These are phyloP conservation scores for Fusarium sp. DNA, from an alignment of 2,329 filamentous ascomycete genomes.

Conservation along the genomic window DNA sequence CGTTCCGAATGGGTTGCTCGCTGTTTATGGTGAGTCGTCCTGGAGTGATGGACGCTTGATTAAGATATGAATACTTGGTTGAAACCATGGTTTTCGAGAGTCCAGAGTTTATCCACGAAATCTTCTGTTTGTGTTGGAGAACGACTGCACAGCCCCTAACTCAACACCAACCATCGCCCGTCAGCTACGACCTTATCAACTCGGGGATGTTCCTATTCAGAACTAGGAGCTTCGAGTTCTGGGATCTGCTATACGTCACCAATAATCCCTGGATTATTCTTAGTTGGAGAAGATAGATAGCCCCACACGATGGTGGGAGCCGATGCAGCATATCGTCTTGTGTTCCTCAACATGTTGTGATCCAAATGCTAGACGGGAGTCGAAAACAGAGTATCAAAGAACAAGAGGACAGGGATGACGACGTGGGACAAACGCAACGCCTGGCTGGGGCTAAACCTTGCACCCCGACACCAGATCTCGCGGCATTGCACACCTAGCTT, in stretches of 20 bases:
- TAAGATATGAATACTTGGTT: background rate
- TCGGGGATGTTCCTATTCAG: slow-evolving; percentile 4
- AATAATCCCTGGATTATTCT: slow-evolving; percentile 29
- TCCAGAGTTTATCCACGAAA: background rate
- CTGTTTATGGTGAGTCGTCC: background rate
- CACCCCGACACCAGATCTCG: slow-evolving; percentile 48
- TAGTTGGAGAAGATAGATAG: slow-evolving; percentile 8
- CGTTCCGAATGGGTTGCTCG: background rate
- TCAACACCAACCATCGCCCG: slow-evolving; percentile 5
- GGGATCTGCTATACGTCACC: slow-evolving; percentile 27
- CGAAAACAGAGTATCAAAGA: slow-evolving; percentile 24
- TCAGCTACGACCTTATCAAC: slow-evolving; percentile 2
- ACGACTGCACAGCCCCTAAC: slow-evolving; percentile 1
- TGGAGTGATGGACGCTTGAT: background rate
- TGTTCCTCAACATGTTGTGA: slow-evolving; percentile 37
- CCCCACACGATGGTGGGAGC: slow-evolving; percentile 40
- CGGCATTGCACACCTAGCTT: slow-evolving; percentile 47
- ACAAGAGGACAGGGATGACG: slow-evolving; percentile 26
- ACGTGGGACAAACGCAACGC: slow-evolving; percentile 34
- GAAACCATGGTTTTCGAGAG: background rate
- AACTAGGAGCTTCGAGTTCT: slow-evolving; percentile 22
- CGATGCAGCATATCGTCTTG: slow-evolving; percentile 44
- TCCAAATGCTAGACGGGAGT: slow-evolving; percentile 25
- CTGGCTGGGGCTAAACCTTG: slow-evolving; percentile 40
- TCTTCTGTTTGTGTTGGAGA: background rate